Base-by-base conservation (phyloP, 192 early-diverging fungal species). In the Umbelopsis ramanniana region DNA sequence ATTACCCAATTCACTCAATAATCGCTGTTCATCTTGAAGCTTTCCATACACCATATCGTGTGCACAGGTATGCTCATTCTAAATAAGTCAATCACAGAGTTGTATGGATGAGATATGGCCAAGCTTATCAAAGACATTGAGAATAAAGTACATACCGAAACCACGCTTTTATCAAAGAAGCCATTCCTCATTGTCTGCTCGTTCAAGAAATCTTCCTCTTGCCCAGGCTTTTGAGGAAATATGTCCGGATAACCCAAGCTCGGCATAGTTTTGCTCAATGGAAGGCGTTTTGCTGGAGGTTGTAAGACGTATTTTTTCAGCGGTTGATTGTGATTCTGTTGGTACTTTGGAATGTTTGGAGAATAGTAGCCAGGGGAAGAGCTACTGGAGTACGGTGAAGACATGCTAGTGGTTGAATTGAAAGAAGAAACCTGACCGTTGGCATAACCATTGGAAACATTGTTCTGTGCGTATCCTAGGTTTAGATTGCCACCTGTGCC, bases 141-240 rank as follows among this genome's bases (percentile, higher is more conserved):
- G 40, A 43, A 29, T 3, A 43, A 52, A 21, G 22, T 19, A 48
- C 79, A 70, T 74, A 80, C 79, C 69, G 79, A 74, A 29, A 85
- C 80, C 9, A 81, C 66, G 15, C 79, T 75, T 35, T 67, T 81
- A 67, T 91, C 89, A 1, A 86, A 82, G 68, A 84, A 89, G 11
- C 91, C 91, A 68, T 87, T 83, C 10, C 90, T 86, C 52, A 93
- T 88, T 50, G 86, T 88, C 50, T 76, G 79, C 68, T 88, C 85
- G 19, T 81, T 89, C 73, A 91, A 77, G 48, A 74, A 76, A 73
- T 85, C 83, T 73, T 83, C 84, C 66, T 76, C 63, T 47, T 83
- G 81, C 21, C 40, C 66, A 8, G 77, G 46, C 14, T 74, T 72
- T 26, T 87, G 86, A 3, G 90, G 89, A 67, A 87, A 89, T 54